Percentiles rank a stretch among this genome's conserved stretches.
phyloP scores from a whole-genome alignment of 106 monocot genomes.

The Hemerocallis citrina region DNA sequence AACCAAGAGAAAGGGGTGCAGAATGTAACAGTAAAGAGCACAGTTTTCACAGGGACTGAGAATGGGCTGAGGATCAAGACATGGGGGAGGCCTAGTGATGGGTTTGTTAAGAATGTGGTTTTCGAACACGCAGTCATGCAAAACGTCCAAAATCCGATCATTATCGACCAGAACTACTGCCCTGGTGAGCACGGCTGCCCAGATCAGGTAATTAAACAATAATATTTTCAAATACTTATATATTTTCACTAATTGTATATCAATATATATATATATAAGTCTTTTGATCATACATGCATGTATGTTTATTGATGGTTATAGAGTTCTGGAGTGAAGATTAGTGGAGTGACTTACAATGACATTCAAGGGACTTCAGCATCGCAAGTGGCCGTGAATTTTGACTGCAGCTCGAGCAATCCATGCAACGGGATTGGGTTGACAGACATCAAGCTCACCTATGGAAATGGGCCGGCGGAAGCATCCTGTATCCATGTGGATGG shows the following conservation, averaged over 20 bases:
- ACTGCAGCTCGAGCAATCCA: constrained; percentile 22
- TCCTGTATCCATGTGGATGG: constrained; percentile 13
- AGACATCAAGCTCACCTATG: constrained; percentile 21
- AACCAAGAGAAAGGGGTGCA: constrained; percentile 15
- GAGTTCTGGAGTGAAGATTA: constrained; percentile 30
- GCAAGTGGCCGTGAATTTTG: constrained; percentile 20
- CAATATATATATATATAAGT: neutral
- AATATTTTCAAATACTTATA: no score
- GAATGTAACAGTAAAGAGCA: constrained; percentile 26
- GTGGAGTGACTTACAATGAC: constrained; percentile 24
- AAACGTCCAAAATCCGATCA: no score
- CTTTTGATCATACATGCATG: neutral
- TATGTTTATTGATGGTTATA: neutral
- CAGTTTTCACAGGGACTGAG: constrained; percentile 11
- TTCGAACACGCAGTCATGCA: constrained; percentile 15
- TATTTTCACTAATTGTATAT: no score
- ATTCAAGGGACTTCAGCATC: constrained; percentile 23
- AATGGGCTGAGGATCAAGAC: no score
- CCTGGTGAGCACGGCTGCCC: constrained; percentile 13
- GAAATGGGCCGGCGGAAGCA: constrained; percentile 5
- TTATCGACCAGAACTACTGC: constrained; percentile 39
- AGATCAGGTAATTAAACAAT: constrained; percentile 1
- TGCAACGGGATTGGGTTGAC: constrained; percentile 15
- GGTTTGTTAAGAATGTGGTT: constrained; percentile 5
- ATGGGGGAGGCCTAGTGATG: constrained; percentile 18